phyloP scores from a whole-genome alignment of 1,284 basidiomycete species.

The Ceratobasidium sp. region DNA sequence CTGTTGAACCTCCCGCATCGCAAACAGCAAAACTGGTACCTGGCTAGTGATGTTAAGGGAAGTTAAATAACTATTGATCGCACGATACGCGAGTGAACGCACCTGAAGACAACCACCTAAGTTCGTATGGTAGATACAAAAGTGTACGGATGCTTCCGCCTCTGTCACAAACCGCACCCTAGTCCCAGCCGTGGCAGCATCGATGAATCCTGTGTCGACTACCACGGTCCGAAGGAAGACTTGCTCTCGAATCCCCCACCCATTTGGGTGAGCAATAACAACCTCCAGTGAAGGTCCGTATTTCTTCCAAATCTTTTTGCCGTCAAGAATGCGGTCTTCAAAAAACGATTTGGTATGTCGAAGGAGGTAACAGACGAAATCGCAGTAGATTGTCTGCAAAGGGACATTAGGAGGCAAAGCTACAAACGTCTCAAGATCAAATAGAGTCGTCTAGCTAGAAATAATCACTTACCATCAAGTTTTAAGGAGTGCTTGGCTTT shows the following conservation, averaged over 20 bases:
- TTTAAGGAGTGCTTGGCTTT: neutral
- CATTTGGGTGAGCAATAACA: slow-evolving; percentile 41
- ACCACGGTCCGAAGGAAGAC: slow-evolving; percentile 26
- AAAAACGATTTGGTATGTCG: slow-evolving; percentile 30
- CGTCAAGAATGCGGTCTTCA: slow-evolving; percentile 1
- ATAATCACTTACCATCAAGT: neutral
- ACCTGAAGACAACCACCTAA: neutral
- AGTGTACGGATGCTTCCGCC: slow-evolving; percentile 44
- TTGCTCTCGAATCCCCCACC: slow-evolving; percentile 40
- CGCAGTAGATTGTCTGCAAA: slow-evolving; percentile 7
- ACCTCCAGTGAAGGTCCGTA: neutral
- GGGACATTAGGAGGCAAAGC: slow-evolving; percentile 15
- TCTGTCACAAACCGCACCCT: slow-evolving; percentile 41
- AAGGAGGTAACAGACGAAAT: slow-evolving; percentile 33
- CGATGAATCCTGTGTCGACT: slow-evolving; percentile 8
- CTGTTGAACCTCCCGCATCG: slow-evolving; percentile 46
- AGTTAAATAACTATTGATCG: neutral
- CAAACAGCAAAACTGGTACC: slow-evolving; percentile 42
- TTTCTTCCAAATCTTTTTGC: slow-evolving; percentile 12
- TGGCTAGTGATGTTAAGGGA: no score
- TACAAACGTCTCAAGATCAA: neutral
- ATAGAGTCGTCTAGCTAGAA: neutral
- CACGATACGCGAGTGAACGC: no score
- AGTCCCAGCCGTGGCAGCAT: slow-evolving; percentile 4
- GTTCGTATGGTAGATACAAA: slow-evolving; percentile 18